These are phyloP conservation scores for Fusarium succisae DNA, from an alignment of 2,329 filamentous ascomycete species.

Conservation along the genomic window DNA sequence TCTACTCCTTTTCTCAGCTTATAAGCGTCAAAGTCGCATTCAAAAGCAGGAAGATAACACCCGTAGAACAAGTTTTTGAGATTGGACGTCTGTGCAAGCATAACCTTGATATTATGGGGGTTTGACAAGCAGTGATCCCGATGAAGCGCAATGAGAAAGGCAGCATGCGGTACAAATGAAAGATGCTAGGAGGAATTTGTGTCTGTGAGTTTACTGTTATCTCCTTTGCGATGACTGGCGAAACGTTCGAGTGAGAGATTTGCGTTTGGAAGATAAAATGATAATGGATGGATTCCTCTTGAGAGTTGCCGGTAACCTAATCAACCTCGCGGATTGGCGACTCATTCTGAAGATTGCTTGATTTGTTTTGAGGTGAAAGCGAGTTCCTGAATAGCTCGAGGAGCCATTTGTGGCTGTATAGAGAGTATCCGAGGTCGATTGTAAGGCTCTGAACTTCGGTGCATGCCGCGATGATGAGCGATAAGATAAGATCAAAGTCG, in stretches of 20 bases:
- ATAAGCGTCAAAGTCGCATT: neutral
- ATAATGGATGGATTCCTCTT: neutral
- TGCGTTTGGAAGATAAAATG: neutral
- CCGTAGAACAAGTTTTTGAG: neutral
- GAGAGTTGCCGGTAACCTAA: neutral
- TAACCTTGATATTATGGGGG: neutral
- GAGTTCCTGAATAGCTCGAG: neutral
- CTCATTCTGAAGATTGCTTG: neutral
- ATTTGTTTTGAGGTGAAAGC: rapidly evolving
- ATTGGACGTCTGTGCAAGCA: neutral
- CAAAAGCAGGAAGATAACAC: neutral
- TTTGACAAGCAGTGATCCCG: neutral
- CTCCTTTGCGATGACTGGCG: neutral
- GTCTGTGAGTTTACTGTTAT: rapidly evolving
- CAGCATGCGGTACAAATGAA: rapidly evolving
- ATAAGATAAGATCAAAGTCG: neutral
- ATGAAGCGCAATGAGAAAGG: neutral
- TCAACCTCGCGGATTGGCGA: neutral
- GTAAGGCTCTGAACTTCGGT: neutral
- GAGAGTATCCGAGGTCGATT: neutral
- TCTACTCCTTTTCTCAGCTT: neutral
- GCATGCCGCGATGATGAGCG: neutral
- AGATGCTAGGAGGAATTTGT: neutral
- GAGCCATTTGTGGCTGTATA: neutral
- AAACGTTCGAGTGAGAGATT: neutral